Conservation (phyloP, 768 basidiomycete genomes). For the Rhizopogon sp. region DNA sequence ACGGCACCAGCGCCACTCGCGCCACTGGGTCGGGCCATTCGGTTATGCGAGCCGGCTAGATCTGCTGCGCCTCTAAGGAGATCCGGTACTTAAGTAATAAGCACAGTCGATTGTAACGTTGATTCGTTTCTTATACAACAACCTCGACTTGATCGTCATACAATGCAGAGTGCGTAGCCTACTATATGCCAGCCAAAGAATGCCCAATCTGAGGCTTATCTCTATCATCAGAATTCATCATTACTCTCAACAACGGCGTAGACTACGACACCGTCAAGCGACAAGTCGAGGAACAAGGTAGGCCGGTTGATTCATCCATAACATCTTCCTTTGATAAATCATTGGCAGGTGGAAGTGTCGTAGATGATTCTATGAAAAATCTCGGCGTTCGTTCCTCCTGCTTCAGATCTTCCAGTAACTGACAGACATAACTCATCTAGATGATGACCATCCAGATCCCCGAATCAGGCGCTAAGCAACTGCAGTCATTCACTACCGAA, state of each 20-base stretch:
- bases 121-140: neutral
- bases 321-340: neutral
- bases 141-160: neutral
- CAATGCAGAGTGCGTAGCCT: neutral
- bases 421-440: neutral
- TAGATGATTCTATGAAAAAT: neutral
- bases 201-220: neutral
- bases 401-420: neutral
- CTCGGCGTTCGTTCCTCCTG: neutral
- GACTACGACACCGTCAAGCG: neutral
- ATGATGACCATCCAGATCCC: neutral
- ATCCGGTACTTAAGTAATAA: neutral
- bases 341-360: neutral
- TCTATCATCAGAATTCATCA: neutral
- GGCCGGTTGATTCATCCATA: neutral
- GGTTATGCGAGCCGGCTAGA: neutral
- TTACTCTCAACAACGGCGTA: neutral
- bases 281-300: neutral
- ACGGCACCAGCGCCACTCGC: too few relatives aligned
- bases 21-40: neutral
- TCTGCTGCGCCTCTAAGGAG: neutral
- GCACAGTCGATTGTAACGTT: too few relatives aligned
- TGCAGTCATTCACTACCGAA: neutral
- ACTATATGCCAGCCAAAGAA: neutral
- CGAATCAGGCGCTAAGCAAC: neutral